Evolutionary conservation across 768 basidiomycete species (phyloP), one percentile per base, ranked within the genome.

Genomic region (Scleroderma bovista): DNA sequence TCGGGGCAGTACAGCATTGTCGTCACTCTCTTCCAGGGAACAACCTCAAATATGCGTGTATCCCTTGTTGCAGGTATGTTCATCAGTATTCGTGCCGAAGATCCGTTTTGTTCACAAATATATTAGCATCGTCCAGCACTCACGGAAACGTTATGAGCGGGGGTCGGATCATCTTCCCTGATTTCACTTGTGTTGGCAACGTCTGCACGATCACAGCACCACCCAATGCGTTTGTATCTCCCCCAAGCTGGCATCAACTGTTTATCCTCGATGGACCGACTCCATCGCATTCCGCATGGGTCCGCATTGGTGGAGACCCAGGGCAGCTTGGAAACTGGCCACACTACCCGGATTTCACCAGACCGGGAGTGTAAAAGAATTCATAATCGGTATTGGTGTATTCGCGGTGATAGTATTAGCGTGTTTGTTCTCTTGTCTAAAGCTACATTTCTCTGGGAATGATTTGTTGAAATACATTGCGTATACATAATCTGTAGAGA

Each of bases 221-320:
- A 11, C 88, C 88, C 0, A 82, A 88, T 57, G 69, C 77, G 9
- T 69, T 70, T 54, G 70, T 90, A 10, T 79, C 78, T 16, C 87
- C 88, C 15, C 88, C 88, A 0, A 84, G 81, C 6, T 90, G 88
- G 83, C 79, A 83, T 50, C 83, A 86, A 61, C 59, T 91, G 11
- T 91, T 84, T 61, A 72, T 91, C 41, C 70, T 91, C 29, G 87
- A 89, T 46, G 86, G 86, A 1, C 82, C 86, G 24, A 88, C 86
- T 3, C 88, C 89, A 3, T 88, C 84, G 22, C 77, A 81, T 54
- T 85, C 86, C 16, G 65, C 72, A 11, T 88, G 84, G 81, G 78
- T 92, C 13, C 79, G 87, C 23, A 85, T 91, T 45, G 88, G 88
- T 17, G 86, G 85, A 1, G 89, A 91, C 60, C 88, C 87, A 1